Evolutionary conservation across 495 filamentous ascomycete genomes (phyloP).

Genomic region (Cryomyces minteri): DNA sequence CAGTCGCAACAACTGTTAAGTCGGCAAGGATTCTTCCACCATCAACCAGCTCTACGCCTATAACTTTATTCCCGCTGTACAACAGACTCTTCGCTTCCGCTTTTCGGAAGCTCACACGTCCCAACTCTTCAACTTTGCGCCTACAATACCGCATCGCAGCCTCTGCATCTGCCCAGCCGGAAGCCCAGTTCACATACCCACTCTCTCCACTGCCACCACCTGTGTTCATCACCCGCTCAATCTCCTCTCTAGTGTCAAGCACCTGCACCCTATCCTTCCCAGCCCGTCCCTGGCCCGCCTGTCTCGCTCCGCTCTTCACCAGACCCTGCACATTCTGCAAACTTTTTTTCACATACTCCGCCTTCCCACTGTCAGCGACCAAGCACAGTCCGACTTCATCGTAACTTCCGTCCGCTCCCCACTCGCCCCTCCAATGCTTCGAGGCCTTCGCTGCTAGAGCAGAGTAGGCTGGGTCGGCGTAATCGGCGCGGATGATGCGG

Average conservation of each 20-base stretch:
- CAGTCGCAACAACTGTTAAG: slow-evolving; percentile 62
- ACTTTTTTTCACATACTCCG: slow-evolving; percentile 45
- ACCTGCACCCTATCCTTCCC: slow-evolving; percentile 10
- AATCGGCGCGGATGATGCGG: slow-evolving; percentile 52
- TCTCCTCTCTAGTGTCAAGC: slow-evolving; percentile 24
- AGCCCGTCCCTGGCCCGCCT: slow-evolving; percentile 32
- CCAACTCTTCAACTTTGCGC: slow-evolving; percentile 29
- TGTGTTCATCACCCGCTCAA: slow-evolving; percentile 27
- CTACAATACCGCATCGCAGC: slow-evolving; percentile 46
- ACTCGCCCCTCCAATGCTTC: slow-evolving; percentile 46
- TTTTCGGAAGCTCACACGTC: slow-evolving; percentile 42
- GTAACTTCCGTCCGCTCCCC: slow-evolving; percentile 51
- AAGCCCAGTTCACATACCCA: slow-evolving; percentile 67
- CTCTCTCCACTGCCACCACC: slow-evolving; percentile 34
- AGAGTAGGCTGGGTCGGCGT: slow-evolving; percentile 54
- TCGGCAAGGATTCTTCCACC: slow-evolving; percentile 41
- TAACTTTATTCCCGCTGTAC: slow-evolving; percentile 12
- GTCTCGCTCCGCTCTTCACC: slow-evolving; percentile 14
- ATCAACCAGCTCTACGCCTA: slow-evolving; percentile 35
- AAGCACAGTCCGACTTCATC: slow-evolving; percentile 57
- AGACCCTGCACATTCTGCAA: slow-evolving; percentile 41
- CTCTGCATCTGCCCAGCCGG: slow-evolving; percentile 76
- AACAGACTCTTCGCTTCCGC: slow-evolving; percentile 42
- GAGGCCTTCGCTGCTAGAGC: slow-evolving; percentile 49
- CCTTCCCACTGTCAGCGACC: slow-evolving; percentile 29